Evolutionary conservation across 305 asterid species (phyloP).

Genomic region (Fraxinus platypoda): DNA sequence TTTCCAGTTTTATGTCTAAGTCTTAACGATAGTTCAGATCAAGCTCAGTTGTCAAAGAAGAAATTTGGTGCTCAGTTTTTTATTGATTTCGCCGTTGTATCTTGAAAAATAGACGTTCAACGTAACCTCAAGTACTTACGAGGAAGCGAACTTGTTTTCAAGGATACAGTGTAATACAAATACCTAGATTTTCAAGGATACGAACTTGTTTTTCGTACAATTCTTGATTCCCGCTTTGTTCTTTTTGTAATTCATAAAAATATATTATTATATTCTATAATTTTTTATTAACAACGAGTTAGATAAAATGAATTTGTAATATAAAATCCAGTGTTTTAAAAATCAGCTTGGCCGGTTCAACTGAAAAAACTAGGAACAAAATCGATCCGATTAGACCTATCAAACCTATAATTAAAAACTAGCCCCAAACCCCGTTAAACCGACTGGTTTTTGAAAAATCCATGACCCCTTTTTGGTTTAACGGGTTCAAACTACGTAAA

Average conservation of each 20-base stretch:
- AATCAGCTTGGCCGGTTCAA: background rate
- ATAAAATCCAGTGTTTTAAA: background rate
- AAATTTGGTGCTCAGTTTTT: too few relatives aligned
- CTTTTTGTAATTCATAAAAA: background rate
- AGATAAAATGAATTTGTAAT: background rate
- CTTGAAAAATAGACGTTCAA: background rate
- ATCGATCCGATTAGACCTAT: background rate
- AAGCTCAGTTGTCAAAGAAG: background rate
- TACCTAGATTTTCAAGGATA: too few relatives aligned
- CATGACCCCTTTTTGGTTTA: too few relatives aligned
- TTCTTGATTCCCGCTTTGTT: background rate
- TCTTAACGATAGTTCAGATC: background rate
- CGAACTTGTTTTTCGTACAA: too few relatives aligned
- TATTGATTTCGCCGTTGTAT: background rate
- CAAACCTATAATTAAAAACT: background rate
- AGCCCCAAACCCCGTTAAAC: too few relatives aligned
- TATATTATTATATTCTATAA: too few relatives aligned
- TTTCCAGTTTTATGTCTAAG: background rate
- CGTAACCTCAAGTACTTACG: background rate
- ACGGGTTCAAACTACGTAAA: too few relatives aligned
- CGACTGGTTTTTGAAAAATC: too few relatives aligned
- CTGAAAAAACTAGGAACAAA: background rate
- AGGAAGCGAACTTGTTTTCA: background rate
- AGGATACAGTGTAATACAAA: background rate
- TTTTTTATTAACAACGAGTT: too few relatives aligned